A percentile compares a stretch with the other conserved stretches of the same genome.
phyloP scores from a whole-genome alignment of 2,329 filamentous ascomycete species.

The Phaeosphaeriaceae sp. region DNA sequence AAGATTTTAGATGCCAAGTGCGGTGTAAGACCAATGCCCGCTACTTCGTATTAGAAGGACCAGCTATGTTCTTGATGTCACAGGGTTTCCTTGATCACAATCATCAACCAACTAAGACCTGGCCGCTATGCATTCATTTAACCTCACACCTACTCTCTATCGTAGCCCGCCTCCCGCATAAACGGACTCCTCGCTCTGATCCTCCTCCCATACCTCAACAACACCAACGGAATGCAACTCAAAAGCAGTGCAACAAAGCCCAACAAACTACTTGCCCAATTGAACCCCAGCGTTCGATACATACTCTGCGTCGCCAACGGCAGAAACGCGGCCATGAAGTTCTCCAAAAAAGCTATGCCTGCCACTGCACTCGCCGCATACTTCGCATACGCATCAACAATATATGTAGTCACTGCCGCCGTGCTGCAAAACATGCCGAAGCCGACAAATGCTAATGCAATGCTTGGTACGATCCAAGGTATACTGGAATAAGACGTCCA shows the following conservation, averaged over 20 bases:
- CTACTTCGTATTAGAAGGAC: not conserved
- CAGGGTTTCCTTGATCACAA: no score
- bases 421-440: slow-evolving; percentile 60
- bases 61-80: no score
- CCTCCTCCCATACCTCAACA: slow-evolving; percentile 52
- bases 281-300: slow-evolving; percentile 58
- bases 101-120: no score
- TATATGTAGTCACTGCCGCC: slow-evolving; percentile 56
- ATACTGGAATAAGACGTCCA: slow-evolving; percentile 56
- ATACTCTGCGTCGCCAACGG: slow-evolving; percentile 57
- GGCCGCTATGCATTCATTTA: no score
- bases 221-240: slow-evolving; percentile 55
- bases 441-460: slow-evolving; percentile 58
- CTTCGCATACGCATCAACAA: slow-evolving; percentile 59
- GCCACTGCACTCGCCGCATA: slow-evolving; percentile 61
- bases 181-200: slow-evolving; percentile 52
- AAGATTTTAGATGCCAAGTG: no score
- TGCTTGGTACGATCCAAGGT: slow-evolving; percentile 58
- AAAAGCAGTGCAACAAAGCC: slow-evolving; percentile 55
- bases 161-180: slow-evolving; percentile 42
- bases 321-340: slow-evolving; percentile 57
- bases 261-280: slow-evolving; percentile 59
- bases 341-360: slow-evolving; percentile 59
- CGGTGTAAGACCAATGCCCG: not conserved
- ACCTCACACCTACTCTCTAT: not conserved